Evolutionary conservation across 2,329 filamentous ascomycete species (phyloP), one percentile per base, ranked within the genome.

Genomic region (Talaromyces pinophilus): DNA sequence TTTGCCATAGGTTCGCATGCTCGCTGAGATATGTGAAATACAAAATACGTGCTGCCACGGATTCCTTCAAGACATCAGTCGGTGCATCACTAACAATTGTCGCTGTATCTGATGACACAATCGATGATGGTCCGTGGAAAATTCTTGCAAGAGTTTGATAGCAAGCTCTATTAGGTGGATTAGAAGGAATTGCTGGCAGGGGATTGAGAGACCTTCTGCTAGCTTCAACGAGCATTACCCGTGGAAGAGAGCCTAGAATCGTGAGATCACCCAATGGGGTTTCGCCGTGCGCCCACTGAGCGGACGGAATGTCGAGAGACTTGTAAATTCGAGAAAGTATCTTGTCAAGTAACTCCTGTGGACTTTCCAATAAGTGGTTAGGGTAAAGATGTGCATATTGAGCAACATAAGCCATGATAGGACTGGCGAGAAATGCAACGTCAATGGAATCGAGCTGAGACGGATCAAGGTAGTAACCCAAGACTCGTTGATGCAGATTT

Each of bases 161-260:
- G 1, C 81, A 84, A 67, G 87, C 85, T 42, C 80, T 78, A 65
- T 83, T 85, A 2, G 85, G 83, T 4, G 82, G 78, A 48, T 80
- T 83, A 1, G 83, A 82, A 15, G 85, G 84, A 46, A 88, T 73
- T 19, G 82, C 75, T 17, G 84, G 76, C 5, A 88, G 70, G 3
- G 85, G 80, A 46, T 80, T 80, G 3, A 73, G 59, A 28, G 68
- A 78, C 73, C 67, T 76, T 71, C 65, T 79, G 62, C 73, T 75
- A 7, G 77, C 77, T 30, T 84, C 82, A 3, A 87, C 71, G 0
- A 88, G 77, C 40, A 83, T 75, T 13, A 82, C 79, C 11, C 86
- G 82, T 25, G 86, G 86, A 46, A 88, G 78, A 11, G 83, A 84
- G 5, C 84, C 81, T n/a, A 88, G 76, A n/a, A 88, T 78, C 68